These are phyloP conservation scores for Phascolomyces articulosus DNA, from an alignment of 371 early-diverging fungal genomes.

Conservation along the genomic window DNA sequence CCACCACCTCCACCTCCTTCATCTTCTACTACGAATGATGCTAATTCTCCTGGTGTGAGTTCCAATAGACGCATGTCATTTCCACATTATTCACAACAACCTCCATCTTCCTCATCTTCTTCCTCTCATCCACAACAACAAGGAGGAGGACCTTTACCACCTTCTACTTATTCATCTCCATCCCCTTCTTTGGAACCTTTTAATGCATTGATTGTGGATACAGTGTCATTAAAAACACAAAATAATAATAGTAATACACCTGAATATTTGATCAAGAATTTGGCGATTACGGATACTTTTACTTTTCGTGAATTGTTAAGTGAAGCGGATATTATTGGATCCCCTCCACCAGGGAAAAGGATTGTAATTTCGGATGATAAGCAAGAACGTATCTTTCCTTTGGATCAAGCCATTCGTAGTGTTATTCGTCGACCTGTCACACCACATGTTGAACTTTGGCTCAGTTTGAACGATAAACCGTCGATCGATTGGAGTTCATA, in stretches of 20 bases:
- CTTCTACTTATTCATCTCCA: slow-evolving; percentile 13
- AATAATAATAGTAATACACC: slow-evolving; percentile 11
- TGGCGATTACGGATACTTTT: slow-evolving; percentile 52
- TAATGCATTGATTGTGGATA: slow-evolving; percentile 35
- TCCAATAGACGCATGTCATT: slow-evolving; percentile 10
- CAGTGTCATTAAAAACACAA: slow-evolving; percentile 41
- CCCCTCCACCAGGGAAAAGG: slow-evolving; percentile 50
- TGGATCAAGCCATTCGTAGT: slow-evolving; percentile 47
- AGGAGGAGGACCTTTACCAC: background rate
- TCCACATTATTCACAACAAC: slow-evolving; percentile 15
- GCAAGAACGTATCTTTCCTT: slow-evolving; percentile 41
- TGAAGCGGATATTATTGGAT: slow-evolving; percentile 45
- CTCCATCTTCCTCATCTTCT: slow-evolving; percentile 2
- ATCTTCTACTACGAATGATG: background rate
- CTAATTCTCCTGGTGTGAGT: no score
- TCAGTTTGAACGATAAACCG: slow-evolving; percentile 42
- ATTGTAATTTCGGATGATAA: slow-evolving; percentile 45
- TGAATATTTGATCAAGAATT: slow-evolving; percentile 44
- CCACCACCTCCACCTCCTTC: background rate
- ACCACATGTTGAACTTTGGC: slow-evolving; percentile 44
- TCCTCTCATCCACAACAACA: background rate
- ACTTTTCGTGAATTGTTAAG: slow-evolving; percentile 50
- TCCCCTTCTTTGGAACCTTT: slow-evolving; percentile 11
- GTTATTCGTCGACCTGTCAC: slow-evolving; percentile 35
- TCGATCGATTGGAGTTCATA: slow-evolving; percentile 49